Percentiles rank a stretch among this genome's conserved stretches.
Conservation (phyloP, 1,284 basidiomycete species). For the Ceratobasidium sp. region DNA sequence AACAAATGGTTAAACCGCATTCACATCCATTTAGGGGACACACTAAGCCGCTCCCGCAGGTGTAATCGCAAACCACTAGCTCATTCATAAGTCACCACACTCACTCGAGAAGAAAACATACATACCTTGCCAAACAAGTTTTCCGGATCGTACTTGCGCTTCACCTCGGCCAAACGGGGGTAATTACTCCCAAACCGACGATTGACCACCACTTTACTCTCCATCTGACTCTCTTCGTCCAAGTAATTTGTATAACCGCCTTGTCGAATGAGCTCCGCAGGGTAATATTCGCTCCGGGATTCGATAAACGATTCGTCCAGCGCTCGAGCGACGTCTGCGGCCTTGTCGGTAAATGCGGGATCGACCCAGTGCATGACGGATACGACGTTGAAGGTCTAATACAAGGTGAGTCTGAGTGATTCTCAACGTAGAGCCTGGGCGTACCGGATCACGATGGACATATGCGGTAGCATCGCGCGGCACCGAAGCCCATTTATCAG, state of each 20-base stretch:
- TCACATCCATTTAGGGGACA: not conserved
- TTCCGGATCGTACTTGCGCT: constrained; percentile 47
- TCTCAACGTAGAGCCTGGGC: not conserved
- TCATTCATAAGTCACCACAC: not conserved
- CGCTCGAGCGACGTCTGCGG: not conserved
- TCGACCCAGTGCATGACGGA: constrained; percentile 3
- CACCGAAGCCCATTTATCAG: constrained; percentile 15
- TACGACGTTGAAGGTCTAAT: constrained; percentile 5
- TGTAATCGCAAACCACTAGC: constrained; percentile 4
- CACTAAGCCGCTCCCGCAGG: not conserved
- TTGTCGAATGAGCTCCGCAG: not conserved
- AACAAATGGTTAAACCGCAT: not conserved
- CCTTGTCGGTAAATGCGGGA: not conserved
- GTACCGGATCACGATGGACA: constrained; percentile 35
- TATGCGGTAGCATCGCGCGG: constrained; percentile 38
- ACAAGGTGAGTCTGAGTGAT: not conserved
- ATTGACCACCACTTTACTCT: not conserved
- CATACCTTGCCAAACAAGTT: constrained; percentile 32
- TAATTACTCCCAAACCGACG: constrained; percentile 42
- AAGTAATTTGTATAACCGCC: constrained; percentile 32
- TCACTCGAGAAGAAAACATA: not conserved
- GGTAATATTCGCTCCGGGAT: not conserved
- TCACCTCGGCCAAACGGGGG: constrained; percentile 39
- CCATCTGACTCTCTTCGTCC: constrained; percentile 18
- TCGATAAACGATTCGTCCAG: not conserved